Evolutionary conservation across 1,139 yeast genomes (phyloP).

Genomic region (Insectozyma bohioensis): DNA sequence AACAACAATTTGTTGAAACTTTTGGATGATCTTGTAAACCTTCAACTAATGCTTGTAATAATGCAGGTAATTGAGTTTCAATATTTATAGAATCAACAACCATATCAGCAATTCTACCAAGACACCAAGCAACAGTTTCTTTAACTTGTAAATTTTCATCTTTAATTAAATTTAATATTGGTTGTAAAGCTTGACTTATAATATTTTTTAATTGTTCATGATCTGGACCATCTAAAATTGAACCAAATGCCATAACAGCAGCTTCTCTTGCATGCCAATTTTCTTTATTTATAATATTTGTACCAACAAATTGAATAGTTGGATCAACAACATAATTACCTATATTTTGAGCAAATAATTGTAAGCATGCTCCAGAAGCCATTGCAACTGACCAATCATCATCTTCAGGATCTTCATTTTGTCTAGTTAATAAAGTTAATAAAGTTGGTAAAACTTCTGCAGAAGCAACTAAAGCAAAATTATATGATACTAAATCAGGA

Average conservation of each 20-base stretch:
- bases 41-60: conserved; percentile 67
- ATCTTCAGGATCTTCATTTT: conserved; percentile 88
- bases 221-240: conserved; percentile 94
- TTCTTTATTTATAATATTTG: conserved; percentile 52
- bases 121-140: conserved; percentile 98
- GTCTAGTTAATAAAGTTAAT: conserved; percentile 75
- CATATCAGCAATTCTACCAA: conserved; percentile 91
- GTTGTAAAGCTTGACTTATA: conserved; percentile 78
- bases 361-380: conserved; percentile 99
- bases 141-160: conserved; percentile 83
- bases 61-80: conserved; percentile 60
- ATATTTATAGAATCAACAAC: conserved; percentile 76
- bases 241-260: conserved; percentile 98
- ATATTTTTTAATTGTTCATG: conserved; percentile 63
- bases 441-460: conserved; percentile 86
- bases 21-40: conserved; percentile 91
- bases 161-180: conserved; percentile 69
- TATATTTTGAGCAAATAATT: conserved; percentile 87
- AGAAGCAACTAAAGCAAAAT: conserved; percentile 83
- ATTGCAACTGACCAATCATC: conserved; percentile 97
- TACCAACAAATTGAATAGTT: conserved; percentile 78
- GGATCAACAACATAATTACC: conserved; percentile 85
- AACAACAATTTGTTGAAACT: conserved; percentile 93
- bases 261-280: conserved; percentile 92
- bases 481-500: conserved; percentile 48